phyloP scores from a whole-genome alignment of 768 basidiomycete genomes.

The Chalciporus piperatus region DNA sequence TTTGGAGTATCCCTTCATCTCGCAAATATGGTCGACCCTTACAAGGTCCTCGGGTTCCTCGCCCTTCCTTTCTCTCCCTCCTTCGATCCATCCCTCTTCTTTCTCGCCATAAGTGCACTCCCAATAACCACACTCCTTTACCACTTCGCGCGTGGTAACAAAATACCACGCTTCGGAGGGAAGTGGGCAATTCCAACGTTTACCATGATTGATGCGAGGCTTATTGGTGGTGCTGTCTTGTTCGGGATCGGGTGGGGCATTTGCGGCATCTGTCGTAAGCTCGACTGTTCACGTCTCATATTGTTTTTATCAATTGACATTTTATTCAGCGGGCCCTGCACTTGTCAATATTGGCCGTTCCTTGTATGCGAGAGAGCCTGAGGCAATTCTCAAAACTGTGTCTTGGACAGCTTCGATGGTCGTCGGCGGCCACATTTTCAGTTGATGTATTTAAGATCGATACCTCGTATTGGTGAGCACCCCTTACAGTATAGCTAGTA shows the following conservation, averaged over 20 bases:
- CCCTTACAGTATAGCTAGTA: too few relatives aligned
- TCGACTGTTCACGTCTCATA: not conserved
- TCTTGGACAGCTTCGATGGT: slow-evolving; percentile 40
- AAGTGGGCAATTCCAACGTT: slow-evolving; percentile 41
- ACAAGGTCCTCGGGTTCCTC: slow-evolving; percentile 51
- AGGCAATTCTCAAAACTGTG: slow-evolving; percentile 30
- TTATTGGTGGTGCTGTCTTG: slow-evolving; percentile 49
- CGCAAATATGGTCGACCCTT: slow-evolving; percentile 49
- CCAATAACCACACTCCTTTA: slow-evolving; percentile 46
- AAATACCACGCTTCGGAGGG: slow-evolving; percentile 41
- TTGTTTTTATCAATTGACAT: not conserved
- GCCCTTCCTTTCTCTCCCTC: slow-evolving; percentile 45
- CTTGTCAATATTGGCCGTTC: slow-evolving; percentile 58
- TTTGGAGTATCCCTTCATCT: slow-evolving; percentile 55
- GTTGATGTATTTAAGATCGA: not conserved
- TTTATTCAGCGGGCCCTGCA: slow-evolving; percentile 55
- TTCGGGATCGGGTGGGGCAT: slow-evolving; percentile 67
- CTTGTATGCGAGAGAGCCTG: slow-evolving; percentile 31
- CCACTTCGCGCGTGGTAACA: slow-evolving; percentile 35
- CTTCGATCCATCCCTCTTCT: slow-evolving; percentile 57
- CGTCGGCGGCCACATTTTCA: slow-evolving; percentile 20
- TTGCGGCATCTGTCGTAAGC: slow-evolving; percentile 60
- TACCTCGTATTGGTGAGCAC: too few relatives aligned
- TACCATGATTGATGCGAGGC: slow-evolving; percentile 41
- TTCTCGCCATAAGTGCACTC: slow-evolving; percentile 52